phyloP scores from a whole-genome alignment of 768 basidiomycete genomes.

The Strobilomyces dryophilus region DNA sequence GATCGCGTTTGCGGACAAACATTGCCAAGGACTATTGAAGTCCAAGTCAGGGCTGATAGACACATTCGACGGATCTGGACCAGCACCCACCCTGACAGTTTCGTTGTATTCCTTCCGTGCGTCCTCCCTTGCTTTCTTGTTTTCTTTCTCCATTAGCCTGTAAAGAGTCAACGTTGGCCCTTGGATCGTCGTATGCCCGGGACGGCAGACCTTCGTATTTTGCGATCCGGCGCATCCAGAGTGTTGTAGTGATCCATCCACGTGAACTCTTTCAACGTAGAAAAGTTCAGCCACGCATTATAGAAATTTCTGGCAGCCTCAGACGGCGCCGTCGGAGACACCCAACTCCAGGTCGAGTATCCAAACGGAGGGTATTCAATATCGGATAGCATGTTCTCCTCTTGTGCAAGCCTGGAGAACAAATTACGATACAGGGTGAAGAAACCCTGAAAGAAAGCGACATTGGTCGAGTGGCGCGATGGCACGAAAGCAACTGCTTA shows the following conservation, averaged over 20 bases:
- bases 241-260: slow-evolving; percentile 87
- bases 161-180: not conserved
- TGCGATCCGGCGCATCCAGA: slow-evolving; percentile 81
- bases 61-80: not conserved
- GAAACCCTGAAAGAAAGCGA: slow-evolving; percentile 59
- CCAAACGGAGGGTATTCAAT: slow-evolving; percentile 81
- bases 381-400: slow-evolving; percentile 54
- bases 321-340: slow-evolving; percentile 39
- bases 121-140: slow-evolving; percentile 87
- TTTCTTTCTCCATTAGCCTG: slow-evolving; percentile 93
- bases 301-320: slow-evolving; percentile 75
- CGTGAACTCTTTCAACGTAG: slow-evolving; percentile 79
- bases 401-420: slow-evolving; percentile 76
- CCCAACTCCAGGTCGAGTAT: slow-evolving; percentile 70
- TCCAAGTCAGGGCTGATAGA: not conserved
- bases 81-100: slow-evolving; percentile 66
- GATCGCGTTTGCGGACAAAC: slow-evolving; percentile 84
- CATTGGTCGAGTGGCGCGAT: not conserved
- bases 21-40: slow-evolving; percentile 57
- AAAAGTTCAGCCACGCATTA: slow-evolving; percentile 79
- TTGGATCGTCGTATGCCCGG: not conserved
- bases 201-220: slow-evolving; percentile 62
- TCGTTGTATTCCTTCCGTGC: slow-evolving; percentile 91
- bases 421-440: slow-evolving; percentile 86
- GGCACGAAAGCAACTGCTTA: slow-evolving; percentile 31